Percentiles rank a stretch among this genome's conserved stretches.
These are phyloP conservation scores for Inonotus hispidus DNA, from an alignment of 1,284 basidiomycete genomes.

Conservation along the genomic window DNA sequence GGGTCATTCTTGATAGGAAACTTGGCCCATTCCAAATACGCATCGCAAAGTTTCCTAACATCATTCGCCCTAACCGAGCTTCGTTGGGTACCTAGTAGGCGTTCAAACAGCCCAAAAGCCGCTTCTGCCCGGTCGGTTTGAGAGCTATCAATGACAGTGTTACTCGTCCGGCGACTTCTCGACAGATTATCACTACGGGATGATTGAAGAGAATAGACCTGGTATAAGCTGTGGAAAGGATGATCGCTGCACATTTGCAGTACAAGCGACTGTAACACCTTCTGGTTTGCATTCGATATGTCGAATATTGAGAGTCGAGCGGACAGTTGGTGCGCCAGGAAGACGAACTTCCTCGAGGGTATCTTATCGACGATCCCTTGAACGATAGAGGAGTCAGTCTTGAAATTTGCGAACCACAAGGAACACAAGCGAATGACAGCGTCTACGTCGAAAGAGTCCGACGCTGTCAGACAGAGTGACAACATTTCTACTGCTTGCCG, in stretches of 20 bases:
- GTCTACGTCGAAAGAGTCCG: slow-evolving; percentile 73
- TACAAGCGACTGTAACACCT: slow-evolving; percentile 61
- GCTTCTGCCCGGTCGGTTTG: slow-evolving; percentile 59
- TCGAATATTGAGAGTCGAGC: slow-evolving; percentile 65
- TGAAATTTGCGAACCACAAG: slow-evolving; percentile 87
- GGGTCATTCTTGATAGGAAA: slow-evolving; percentile 41
- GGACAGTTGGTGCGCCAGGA: slow-evolving; percentile 88
- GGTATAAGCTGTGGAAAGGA: slow-evolving; percentile 91
- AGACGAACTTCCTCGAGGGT: slow-evolving; percentile 88
- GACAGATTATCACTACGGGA: slow-evolving; percentile 20
- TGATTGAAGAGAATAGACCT: slow-evolving; percentile 73
- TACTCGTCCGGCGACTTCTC: slow-evolving; percentile 24
- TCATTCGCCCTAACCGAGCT: slow-evolving; percentile 42
- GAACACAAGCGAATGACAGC: slow-evolving; percentile 80
- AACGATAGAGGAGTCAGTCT: slow-evolving; percentile 33
- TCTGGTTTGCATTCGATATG: slow-evolving; percentile 46
- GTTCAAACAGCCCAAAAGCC: slow-evolving; percentile 64
- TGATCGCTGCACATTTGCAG: slow-evolving; percentile 82
- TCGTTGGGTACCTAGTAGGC: slow-evolving; percentile 41
- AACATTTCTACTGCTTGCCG: slow-evolving; percentile 79
- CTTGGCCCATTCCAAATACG: slow-evolving; percentile 80
- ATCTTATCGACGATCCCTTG: slow-evolving; percentile 48
- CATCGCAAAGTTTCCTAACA: slow-evolving; percentile 65
- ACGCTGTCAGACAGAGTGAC: slow-evolving; percentile 62
- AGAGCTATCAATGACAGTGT: slow-evolving; percentile 32